These are phyloP conservation scores for Leishmania martiniquensis DNA, from an alignment of 208 protist genomes.

Conservation along the genomic window DNA sequence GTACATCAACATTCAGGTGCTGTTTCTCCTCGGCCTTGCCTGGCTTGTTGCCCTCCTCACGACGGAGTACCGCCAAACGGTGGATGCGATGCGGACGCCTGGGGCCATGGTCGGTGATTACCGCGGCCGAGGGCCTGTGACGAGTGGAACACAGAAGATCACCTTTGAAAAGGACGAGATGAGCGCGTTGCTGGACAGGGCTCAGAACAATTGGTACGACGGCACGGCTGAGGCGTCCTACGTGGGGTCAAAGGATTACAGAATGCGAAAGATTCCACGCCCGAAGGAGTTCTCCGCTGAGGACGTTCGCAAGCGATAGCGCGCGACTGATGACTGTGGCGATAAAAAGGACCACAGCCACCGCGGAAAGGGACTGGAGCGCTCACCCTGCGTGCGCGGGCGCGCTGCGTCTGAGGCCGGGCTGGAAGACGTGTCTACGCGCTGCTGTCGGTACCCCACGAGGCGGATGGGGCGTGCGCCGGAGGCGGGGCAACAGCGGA, in stretches of 20 bases:
- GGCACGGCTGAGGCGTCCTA: slow-evolving; percentile 78
- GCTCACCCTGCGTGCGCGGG: too few species aligned
- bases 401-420: too few species aligned
- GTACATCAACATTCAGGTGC: slow-evolving; percentile 85
- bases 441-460: too few species aligned
- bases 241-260: slow-evolving; percentile 87
- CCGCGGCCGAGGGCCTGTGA: slow-evolving; percentile 66
- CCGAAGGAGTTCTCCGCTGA: slow-evolving; percentile 86
- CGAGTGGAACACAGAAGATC: slow-evolving; percentile 69
- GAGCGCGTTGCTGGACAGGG: slow-evolving; percentile 60
- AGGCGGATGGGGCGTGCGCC: too few species aligned
- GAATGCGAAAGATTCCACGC: slow-evolving; percentile 83
- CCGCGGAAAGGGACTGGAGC: not conserved
- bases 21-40: slow-evolving; percentile 76
- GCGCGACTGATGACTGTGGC: not conserved
- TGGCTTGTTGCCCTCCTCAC: slow-evolving; percentile 82
- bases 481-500: too few species aligned
- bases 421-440: too few species aligned
- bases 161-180: slow-evolving; percentile 70
- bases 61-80: slow-evolving; percentile 63
- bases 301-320: slow-evolving; percentile 76
- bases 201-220: slow-evolving; percentile 86
- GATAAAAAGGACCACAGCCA: not conserved
- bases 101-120: slow-evolving; percentile 88
- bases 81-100: slow-evolving; percentile 79